A percentile compares a stretch with the other conserved stretches of the same genome.
Evolutionary conservation across 2,329 filamentous ascomycete species (phyloP).

Genomic region (Setomelanomma holmii): DNA sequence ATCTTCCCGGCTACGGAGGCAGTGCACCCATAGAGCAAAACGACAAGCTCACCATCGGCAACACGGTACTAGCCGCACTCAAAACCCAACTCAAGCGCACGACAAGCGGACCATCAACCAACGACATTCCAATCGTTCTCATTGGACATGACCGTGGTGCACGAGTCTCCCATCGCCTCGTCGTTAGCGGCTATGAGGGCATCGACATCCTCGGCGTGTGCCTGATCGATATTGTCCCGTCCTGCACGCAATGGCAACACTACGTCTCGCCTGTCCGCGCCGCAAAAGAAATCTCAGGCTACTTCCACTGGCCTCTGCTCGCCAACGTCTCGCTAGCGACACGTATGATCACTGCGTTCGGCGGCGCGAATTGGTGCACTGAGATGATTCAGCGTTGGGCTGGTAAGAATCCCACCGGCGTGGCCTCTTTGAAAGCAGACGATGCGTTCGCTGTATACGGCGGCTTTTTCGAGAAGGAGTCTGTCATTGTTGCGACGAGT

Average conservation of each 20-base stretch:
- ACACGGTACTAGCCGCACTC: conserved; percentile 31
- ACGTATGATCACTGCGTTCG: conserved; percentile 55
- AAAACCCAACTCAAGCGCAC: conserved; percentile 25
- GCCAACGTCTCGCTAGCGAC: conserved; percentile 61
- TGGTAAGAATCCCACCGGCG: conserved; percentile 23
- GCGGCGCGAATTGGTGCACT: conserved; percentile 51
- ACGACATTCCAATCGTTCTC: conserved; percentile 41
- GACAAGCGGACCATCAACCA: conserved; percentile 1
- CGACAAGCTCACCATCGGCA: conserved; percentile 41
- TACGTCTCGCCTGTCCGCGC: conserved; percentile 52
- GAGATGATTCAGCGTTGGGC: conserved; percentile 49
- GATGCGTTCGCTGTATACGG: conserved; percentile 53
- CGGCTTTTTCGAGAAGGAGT: conserved; percentile 50
- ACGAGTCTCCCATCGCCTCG: conserved; percentile 62
- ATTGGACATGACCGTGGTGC: conserved; percentile 66
- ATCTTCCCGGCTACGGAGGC: conserved; percentile 43
- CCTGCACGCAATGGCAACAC: conserved; percentile 60
- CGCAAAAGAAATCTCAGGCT: conserved; percentile 51
- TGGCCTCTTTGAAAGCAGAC: conserved; percentile 21
- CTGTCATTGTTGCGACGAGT: conserved; percentile 58
- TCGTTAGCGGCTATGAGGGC: conserved; percentile 55
- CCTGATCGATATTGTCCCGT: conserved; percentile 54
- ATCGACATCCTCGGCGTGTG: conserved; percentile 46
- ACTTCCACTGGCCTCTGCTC: conserved; percentile 68
- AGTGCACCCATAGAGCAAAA: conserved; percentile 32